These are phyloP conservation scores for Penicillium corylophilum DNA, from an alignment of 2,329 filamentous ascomycete species.

Conservation along the genomic window DNA sequence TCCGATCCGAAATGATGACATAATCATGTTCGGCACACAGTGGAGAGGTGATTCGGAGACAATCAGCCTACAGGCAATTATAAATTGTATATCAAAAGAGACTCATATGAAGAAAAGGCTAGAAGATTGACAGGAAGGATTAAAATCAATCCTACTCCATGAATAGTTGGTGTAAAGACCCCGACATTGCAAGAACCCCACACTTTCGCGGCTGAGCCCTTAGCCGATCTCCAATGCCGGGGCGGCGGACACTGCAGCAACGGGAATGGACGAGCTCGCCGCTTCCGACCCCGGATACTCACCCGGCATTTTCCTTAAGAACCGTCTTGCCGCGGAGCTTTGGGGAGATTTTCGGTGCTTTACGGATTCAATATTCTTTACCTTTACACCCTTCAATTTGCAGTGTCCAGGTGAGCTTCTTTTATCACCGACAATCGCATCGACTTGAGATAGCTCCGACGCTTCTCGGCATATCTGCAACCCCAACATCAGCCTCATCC, in stretches of 20 bases:
- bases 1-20: constrained; percentile 25
- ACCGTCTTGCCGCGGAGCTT: constrained; percentile 12
- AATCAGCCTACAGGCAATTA: background rate
- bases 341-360: constrained; percentile 8
- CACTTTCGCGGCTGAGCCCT: constrained; percentile 33
- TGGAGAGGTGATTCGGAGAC: background rate
- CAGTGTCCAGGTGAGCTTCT: background rate
- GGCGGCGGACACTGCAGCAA: constrained; percentile 8
- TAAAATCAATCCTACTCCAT: no score
- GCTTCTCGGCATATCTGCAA: constrained; percentile 7
- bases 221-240: constrained; percentile 40
- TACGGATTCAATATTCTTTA: background rate
- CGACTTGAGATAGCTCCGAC: background rate
- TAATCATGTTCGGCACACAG: constrained; percentile 22
- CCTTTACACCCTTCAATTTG: constrained; percentile 2
- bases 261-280: constrained; percentile 18
- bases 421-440: background rate
- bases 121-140: no score
- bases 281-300: constrained; percentile 33
- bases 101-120: no score
- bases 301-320: constrained; percentile 44
- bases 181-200: constrained; percentile 18
- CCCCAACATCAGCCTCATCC: background rate
- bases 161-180: background rate
- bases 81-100: background rate